A percentile compares a stretch with the other conserved stretches of the same genome.
These are phyloP conservation scores for Capsella rubella DNA, from an alignment of 441 rosid genomes.

Conservation along the genomic window DNA sequence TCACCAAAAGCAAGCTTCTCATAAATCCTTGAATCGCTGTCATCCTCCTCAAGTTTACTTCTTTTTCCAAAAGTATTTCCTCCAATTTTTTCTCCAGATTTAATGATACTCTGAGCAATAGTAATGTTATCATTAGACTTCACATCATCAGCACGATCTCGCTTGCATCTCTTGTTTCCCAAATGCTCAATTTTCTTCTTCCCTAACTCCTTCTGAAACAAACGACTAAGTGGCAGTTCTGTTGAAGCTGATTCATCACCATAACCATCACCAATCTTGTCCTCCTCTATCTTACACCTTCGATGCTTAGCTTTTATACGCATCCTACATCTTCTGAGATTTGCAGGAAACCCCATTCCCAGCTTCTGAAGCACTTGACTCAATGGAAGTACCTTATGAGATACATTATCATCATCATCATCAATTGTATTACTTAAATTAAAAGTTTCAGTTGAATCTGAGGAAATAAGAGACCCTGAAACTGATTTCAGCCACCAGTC, in stretches of 20 bases:
- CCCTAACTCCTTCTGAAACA: slow-evolving; percentile 19
- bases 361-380: too few relatives aligned
- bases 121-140: not conserved
- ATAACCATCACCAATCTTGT: not conserved
- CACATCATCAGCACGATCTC: slow-evolving; percentile 27
- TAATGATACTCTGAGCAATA: slow-evolving; percentile 2
- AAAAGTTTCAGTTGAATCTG: slow-evolving; percentile 5
- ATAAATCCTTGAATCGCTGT: slow-evolving; percentile 5
- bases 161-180: slow-evolving; percentile 24
- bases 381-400: too few relatives aligned
- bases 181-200: not conserved
- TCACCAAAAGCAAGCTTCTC: slow-evolving; percentile 16
- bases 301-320: not conserved
- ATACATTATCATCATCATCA: too few relatives aligned
- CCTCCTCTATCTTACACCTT: slow-evolving; percentile 19
- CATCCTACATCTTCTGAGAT: too few relatives aligned
- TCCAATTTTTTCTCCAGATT: not conserved
- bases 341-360: too few relatives aligned
- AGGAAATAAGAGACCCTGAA: not conserved
- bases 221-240: not conserved
- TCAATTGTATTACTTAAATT: not conserved
- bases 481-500: slow-evolving; percentile 54
- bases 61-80: slow-evolving; percentile 11
- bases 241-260: slow-evolving; percentile 17
- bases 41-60: not conserved